Base-by-base conservation (phyloP, 208 protist genomes). In the Strigomonas culicis region DNA sequence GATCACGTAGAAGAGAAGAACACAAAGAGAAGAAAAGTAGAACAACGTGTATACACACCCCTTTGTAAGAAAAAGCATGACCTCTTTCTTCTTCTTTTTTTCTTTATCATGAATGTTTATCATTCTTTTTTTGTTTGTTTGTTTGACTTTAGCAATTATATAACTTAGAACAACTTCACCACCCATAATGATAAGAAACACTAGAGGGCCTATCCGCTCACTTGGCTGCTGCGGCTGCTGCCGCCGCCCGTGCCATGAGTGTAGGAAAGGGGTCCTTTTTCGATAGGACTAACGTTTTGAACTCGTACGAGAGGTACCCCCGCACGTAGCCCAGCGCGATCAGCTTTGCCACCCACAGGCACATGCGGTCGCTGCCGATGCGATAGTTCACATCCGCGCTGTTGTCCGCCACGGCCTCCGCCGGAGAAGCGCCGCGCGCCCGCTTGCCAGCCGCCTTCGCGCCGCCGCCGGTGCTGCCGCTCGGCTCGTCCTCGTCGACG, bases 241-340 rank as follows among this genome's bases (percentile, higher is more conserved):
- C 8, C 36, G 36, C 36, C 36, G 13, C 36, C 13, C 8, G 8
- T 41, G 36, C 8, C 8, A 41, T 41, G 36, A 90, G 51, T 21
- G 77, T 69, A 4, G 84, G 83, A 51, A 94, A 94, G 17, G 88
- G 83, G 15, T 63, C 46, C 44, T 82, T 82, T 27, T 85, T 84
- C 1, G 88, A 88, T 22, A 94, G 49, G 0, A 94, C 88, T 39
- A 94, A 44, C 3, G 85, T 92, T 52, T 83, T 88, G 72, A 91
- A 81, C 62, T 94, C 88, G 60, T 88, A 77, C 2, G 88, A 94
- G 44, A 92, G 74, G 64, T 94, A 94, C 0, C 88, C 88, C 6
- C 82, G 77, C 17, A 92, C 71, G 49, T 86, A 76, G 4, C 83
- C 83, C 10, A 62, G 66, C 17, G 88, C 75, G 39, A 94, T 92